Base-by-base conservation (phyloP, 371 early-diverging fungal species). In the Circinella umbellata region DNA sequence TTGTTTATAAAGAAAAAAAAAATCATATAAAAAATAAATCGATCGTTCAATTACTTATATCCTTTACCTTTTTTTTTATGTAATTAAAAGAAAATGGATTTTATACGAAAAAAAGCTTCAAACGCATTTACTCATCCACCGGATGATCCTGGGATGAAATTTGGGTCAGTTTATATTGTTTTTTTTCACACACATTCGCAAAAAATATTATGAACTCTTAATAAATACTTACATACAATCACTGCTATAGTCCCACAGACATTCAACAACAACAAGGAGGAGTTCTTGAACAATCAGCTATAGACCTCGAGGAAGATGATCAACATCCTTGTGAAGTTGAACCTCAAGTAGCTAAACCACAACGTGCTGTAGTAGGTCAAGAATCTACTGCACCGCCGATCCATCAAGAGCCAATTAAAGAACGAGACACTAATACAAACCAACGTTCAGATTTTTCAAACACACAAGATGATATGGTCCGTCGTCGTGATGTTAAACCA, bases 361-460 rank as follows among this genome's bases (percentile, higher is more conserved):
- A 70, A 51, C 70, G 70, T 38, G 70, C 70, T 0, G 70, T 70
- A 11, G 70, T 70, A 14, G 69, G 54, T n/a, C 5, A 63, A 4
- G 10, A 18, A n/a, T 27, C 20, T 5, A n/a, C 10, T 17, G 57
- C 11, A 34, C 6, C 57, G 27, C 57, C 57, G 20, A 57, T 57
- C 49, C 68, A 38, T 4, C 55, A 67, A 11, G 67, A 67, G 60
- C 59, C 67, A 15, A 59, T 17, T 61, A 67, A 55, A 48, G 68
- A 34, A 4, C 35, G 46, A 20, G 48, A 47, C 10, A 27, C 11
- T 61, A 53, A 48, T 49, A 18, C 60, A 11, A 63, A 42, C 39
- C 69, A 69, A 62, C 39, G 15, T 9, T 67, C 61, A 14, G 57
- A 20, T 5, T 35, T 48, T 37, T 18, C 61, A 8, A 13, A 47